Conservation (phyloP, 1,284 basidiomycete genomes). For the Singerocomus rubriflavus region DNA sequence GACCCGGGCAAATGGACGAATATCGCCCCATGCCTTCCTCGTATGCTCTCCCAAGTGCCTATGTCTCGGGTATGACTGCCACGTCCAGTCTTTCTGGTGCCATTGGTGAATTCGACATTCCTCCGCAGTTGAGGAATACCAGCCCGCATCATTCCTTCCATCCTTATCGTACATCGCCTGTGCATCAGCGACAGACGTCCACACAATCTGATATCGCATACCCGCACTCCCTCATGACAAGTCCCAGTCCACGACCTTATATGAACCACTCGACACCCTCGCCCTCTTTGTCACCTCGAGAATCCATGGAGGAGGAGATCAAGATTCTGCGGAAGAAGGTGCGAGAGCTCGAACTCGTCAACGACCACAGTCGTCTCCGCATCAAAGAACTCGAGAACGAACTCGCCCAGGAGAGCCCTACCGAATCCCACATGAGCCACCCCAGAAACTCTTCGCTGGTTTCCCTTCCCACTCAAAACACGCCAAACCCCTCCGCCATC, state of each 20-base stretch:
- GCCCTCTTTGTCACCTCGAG: conserved; percentile 24
- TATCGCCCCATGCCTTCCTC: conserved; percentile 30
- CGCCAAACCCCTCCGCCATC: conserved; percentile 41
- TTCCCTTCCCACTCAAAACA: conserved; percentile 24
- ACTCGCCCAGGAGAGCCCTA: conserved; percentile 33
- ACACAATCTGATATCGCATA: conserved; percentile 24
- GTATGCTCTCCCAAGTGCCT: conserved; percentile 26
- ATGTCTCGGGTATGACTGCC: conserved; percentile 36
- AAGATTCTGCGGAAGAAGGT: conserved; percentile 39
- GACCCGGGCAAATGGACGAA: conserved; percentile 22
- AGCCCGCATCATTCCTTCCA: conserved; percentile 33
- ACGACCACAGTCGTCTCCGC: conserved; percentile 44
- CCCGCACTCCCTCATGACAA: conserved; percentile 19
- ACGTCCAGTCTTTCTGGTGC: conserved; percentile 62
- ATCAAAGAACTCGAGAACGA: conserved; percentile 47
- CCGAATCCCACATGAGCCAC: conserved; percentile 25
- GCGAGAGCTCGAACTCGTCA: conserved; percentile 44
- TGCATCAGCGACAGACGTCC: conserved; percentile 32
- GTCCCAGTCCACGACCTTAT: conserved; percentile 27
- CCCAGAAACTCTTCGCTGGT: conserved; percentile 17
- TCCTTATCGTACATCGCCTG: conserved; percentile 24
- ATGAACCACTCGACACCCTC: conserved; percentile 23
- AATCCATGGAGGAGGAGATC: conserved; percentile 39
- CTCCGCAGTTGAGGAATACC: conserved; percentile 35
- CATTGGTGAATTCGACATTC: conserved; percentile 51